Evolutionary conservation across 305 asterid species (phyloP).

Genomic region (Fraxinus nigra): DNA sequence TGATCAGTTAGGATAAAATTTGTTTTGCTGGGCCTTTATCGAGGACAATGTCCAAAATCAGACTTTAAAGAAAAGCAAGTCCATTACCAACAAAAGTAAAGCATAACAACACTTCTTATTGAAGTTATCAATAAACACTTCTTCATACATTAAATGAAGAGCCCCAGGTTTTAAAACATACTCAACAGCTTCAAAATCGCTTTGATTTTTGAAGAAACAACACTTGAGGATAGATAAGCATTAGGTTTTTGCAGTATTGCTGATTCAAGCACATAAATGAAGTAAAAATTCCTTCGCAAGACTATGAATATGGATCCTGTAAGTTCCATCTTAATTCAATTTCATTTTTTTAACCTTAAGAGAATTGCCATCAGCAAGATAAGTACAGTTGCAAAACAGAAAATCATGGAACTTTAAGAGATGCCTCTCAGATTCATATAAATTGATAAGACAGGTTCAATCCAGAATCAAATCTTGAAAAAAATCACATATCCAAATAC

Average conservation of each 20-base stretch:
- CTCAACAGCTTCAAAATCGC: not conserved
- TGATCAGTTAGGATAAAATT: constrained; percentile 1
- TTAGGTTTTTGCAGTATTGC: not conserved
- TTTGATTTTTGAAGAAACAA: not conserved
- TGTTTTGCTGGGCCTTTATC: not conserved
- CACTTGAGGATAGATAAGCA: not conserved
- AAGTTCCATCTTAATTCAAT: not conserved
- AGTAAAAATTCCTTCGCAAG: not conserved
- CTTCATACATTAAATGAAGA: not conserved
- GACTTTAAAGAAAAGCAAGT: not conserved
- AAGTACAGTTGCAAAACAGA: not conserved
- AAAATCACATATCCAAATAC: not conserved
- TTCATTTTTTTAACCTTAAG: not conserved
- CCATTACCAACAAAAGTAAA: constrained; percentile 1
- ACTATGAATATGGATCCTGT: not conserved
- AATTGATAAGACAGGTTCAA: constrained; percentile 1
- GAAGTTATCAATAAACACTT: not conserved
- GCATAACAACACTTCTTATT: not conserved
- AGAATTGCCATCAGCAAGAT: not conserved
- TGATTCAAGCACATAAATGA: not conserved
- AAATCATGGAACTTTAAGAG: not conserved
- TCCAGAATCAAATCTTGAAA: not conserved
- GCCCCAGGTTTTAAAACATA: not conserved
- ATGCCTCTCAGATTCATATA: not conserved
- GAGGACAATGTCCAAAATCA: constrained; percentile 6